Percentiles rank a stretch among this genome's conserved stretches.
Evolutionary conservation across 768 basidiomycete species (phyloP).

Genomic region (Boletus fagicola): DNA sequence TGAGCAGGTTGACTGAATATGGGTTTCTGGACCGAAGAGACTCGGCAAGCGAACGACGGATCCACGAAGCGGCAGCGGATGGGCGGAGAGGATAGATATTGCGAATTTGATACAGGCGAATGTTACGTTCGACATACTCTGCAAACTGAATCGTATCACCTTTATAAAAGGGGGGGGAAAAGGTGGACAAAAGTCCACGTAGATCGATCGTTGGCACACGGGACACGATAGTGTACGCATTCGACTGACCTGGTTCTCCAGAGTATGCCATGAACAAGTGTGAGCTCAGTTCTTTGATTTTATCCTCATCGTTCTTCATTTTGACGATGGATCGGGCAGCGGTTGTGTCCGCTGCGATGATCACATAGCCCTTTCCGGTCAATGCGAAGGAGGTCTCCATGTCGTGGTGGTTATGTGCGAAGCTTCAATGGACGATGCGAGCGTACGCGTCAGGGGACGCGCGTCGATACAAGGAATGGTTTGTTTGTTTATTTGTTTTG

Average conservation of each 20-base stretch:
- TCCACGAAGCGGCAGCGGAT: constrained; percentile 91
- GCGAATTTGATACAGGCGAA: constrained; percentile 94
- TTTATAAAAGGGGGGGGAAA: constrained; percentile 34
- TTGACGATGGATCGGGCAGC: constrained; percentile 91
- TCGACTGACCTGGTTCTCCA: constrained; percentile 77
- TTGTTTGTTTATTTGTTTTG: constrained; percentile 17
- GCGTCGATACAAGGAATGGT: constrained; percentile 20
- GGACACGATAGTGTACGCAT: constrained; percentile 2
- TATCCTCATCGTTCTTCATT: constrained; percentile 97
- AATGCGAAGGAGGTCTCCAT: constrained; percentile 94
- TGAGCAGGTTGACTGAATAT: constrained; percentile 87
- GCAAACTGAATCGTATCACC: constrained; percentile 97
- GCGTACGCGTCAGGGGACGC: constrained; percentile 28
- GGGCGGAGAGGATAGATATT: constrained; percentile 89
- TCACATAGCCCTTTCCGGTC: constrained; percentile 89
- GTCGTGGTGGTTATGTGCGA: constrained; percentile 20
- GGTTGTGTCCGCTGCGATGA: constrained; percentile 89
- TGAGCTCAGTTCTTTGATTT: constrained; percentile 87
- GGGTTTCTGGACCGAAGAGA: constrained; percentile 85
- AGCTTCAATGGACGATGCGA: constrained; percentile 2
- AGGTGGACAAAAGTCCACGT: background rate
- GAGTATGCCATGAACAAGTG: constrained; percentile 94
- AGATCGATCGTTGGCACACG: background rate
- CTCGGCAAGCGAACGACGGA: constrained; percentile 84
- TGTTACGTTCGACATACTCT: constrained; percentile 93